These are phyloP conservation scores for Rutidosis leptorrhynchoides DNA, from an alignment of 129 eudicot species.

Conservation along the genomic window DNA sequence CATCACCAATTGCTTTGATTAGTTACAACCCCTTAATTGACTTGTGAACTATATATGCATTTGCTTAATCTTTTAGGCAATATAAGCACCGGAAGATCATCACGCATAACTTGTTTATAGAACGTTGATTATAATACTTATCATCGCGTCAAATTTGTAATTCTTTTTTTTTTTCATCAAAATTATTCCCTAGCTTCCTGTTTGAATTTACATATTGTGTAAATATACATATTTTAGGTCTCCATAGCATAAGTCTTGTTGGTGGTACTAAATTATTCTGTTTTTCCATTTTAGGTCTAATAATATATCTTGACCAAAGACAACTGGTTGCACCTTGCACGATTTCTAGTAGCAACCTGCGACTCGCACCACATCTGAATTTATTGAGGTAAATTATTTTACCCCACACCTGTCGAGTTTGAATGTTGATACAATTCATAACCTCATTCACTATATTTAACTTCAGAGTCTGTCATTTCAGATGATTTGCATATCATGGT, in stretches of 20 bases:
- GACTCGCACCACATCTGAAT: neutral
- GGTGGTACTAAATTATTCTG: neutral
- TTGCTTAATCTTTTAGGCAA: neutral
- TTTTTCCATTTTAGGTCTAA: neutral
- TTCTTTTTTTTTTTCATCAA: neutral
- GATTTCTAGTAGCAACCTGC: neutral
- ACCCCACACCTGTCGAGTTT: neutral
- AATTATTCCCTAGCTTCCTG: neutral
- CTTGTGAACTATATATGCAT: neutral
- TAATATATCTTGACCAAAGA: neutral
- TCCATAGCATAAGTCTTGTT: neutral
- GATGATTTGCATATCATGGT: slow-evolving; percentile 3
- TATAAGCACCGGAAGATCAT: neutral
- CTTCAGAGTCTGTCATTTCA: slow-evolving; percentile 9
- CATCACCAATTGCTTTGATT: neutral
- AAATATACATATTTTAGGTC: neutral
- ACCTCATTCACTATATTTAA: neutral
- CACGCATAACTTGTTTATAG: neutral
- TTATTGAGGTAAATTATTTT: slow-evolving; percentile 1
- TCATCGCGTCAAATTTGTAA: neutral
- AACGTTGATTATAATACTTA: neutral
- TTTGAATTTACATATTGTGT: neutral
- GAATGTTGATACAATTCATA: neutral
- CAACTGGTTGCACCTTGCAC: neutral
- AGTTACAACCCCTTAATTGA: neutral